phyloP scores from a whole-genome alignment of 148 eudicot species.

The Rhododendron ferrugineum region DNA sequence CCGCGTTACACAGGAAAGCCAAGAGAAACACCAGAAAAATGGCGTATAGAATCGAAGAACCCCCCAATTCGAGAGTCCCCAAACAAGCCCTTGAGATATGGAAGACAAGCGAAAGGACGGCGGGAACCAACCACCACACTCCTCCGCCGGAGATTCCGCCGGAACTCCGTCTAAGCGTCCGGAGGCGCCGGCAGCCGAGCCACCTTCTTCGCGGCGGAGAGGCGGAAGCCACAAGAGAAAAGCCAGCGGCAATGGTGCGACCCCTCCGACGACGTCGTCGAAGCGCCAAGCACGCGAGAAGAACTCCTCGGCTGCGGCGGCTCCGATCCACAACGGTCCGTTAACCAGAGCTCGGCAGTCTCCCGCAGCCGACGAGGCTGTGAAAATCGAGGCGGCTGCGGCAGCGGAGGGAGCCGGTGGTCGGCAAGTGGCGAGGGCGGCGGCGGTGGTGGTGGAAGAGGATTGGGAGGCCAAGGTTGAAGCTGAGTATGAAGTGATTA shows the following conservation, averaged over 20 bases:
- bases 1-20: not conserved
- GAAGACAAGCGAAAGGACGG: constrained; percentile 62
- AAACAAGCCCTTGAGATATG: constrained; percentile 34
- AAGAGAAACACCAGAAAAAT: not conserved
- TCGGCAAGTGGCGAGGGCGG: constrained; percentile 11
- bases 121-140: constrained; percentile 28
- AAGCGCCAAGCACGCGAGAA: constrained; percentile 77
- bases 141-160: constrained; percentile 14
- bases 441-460: constrained; percentile 31
- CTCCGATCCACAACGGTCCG: constrained; percentile 84
- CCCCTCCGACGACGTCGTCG: constrained; percentile 41
- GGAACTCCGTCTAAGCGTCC: constrained; percentile 22
- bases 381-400: constrained; percentile 26
- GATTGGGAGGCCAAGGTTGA: constrained; percentile 55
- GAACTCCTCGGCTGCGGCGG: constrained; percentile 33
- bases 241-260: constrained; percentile 20
- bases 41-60: not conserved
- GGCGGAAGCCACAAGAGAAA: constrained; percentile 68
- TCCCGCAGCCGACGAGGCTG: constrained; percentile 27
- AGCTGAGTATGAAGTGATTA: constrained; percentile 46
- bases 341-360: constrained; percentile 72
- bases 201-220: constrained; percentile 56
- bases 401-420: constrained; percentile 10
- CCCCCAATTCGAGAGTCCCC: not conserved
- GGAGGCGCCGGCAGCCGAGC: constrained; percentile 30